phyloP scores from a whole-genome alignment of 2,329 filamentous ascomycete genomes.

The Cladophialophora chaetospira region DNA sequence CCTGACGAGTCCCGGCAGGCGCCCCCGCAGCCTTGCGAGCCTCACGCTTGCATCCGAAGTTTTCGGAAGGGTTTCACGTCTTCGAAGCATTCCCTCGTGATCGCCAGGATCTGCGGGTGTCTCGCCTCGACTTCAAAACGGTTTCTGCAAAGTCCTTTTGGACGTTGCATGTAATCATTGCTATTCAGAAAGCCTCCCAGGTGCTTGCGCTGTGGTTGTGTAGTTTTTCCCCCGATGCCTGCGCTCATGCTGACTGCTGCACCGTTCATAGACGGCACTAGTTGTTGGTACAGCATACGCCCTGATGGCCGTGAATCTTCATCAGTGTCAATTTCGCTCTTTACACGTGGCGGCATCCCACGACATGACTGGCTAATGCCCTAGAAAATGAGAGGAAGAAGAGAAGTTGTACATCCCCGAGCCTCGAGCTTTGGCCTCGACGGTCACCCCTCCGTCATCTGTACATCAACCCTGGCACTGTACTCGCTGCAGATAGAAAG shows the following conservation, averaged over 20 bases:
- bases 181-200: constrained; percentile 16
- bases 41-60: constrained; percentile 1
- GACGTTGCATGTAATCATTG: constrained; percentile 10
- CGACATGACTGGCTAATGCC: constrained; percentile 7
- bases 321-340: constrained; percentile 6
- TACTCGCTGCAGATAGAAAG: neutral
- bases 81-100: neutral
- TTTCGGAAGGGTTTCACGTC: neutral
- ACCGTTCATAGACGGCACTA: neutral
- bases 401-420: constrained; percentile 20
- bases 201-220: constrained; percentile 15
- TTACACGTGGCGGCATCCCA: constrained; percentile 12
- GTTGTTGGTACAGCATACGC: constrained; percentile 1
- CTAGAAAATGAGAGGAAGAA: constrained; percentile 17
- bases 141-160: constrained; percentile 16
- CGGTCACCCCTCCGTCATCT: neutral
- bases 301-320: constrained; percentile 7
- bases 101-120: constrained; percentile 14
- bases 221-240: constrained; percentile 1
- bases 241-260: neutral
- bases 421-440: neutral
- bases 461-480: neutral
- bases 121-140: constrained; percentile 12
- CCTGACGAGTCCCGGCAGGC: neutral
- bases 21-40: constrained; percentile 6